Percentiles rank a stretch among this genome's conserved stretches.
Evolutionary conservation across 73 alveolate species (phyloP).

Genomic region (Stentor coeruleus): DNA sequence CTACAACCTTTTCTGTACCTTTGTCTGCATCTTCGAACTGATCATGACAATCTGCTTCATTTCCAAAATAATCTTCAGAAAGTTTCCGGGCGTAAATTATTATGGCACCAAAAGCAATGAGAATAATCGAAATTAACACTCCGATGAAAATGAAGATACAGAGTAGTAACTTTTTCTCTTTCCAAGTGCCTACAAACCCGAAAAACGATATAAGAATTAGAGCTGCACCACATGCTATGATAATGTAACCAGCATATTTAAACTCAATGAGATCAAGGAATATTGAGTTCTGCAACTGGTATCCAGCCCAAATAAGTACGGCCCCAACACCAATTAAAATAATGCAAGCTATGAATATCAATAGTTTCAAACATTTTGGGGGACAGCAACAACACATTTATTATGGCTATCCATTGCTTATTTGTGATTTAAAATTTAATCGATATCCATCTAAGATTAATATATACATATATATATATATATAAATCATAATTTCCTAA

Average conservation of each 20-base stretch:
- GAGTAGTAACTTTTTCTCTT: no score
- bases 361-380: background rate
- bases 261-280: background rate
- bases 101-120: background rate
- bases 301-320: background rate
- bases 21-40: slow-evolving; percentile 8
- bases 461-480: no score
- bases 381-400: background rate
- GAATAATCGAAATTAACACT: background rate
- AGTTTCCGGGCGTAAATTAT: background rate
- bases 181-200: background rate
- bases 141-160: background rate
- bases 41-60: background rate
- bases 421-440: no score
- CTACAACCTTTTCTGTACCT: background rate
- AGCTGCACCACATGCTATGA: background rate
- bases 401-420: no score
- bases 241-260: background rate
- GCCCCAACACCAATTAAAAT: background rate
- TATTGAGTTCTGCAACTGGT: background rate
- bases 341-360: background rate
- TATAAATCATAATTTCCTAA: no score
- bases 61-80: background rate
- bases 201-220: background rate
- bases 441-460: no score